Conservation (phyloP, 2,329 filamentous ascomycete species). For the Microcera coccophila region DNA sequence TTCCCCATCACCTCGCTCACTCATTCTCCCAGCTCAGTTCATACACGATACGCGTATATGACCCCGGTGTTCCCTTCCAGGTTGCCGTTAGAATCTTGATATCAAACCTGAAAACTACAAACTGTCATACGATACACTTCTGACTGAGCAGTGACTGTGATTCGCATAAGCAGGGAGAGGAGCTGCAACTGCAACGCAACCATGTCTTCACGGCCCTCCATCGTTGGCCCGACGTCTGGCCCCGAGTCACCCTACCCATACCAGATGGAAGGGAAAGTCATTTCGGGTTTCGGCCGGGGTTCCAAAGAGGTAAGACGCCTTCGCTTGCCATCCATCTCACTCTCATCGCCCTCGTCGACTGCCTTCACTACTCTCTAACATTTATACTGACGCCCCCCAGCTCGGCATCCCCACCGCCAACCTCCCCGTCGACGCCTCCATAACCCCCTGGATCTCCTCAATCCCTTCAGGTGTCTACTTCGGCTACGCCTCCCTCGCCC, state of each 20-base stretch:
- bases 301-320: slow-evolving; percentile 79
- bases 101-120: no score
- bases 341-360: not conserved
- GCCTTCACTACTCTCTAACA: not conserved
- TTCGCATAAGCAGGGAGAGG: not conserved
- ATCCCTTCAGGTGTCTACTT: slow-evolving; percentile 85
- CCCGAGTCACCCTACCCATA: slow-evolving; percentile 79
- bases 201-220: slow-evolving; percentile 53
- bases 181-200: not conserved
- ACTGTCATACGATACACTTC: no score
- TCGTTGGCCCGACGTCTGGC: slow-evolving; percentile 70
- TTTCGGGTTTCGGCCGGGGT: slow-evolving; percentile 88
- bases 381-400: slow-evolving; percentile 44
- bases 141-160: no score
- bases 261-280: slow-evolving; percentile 78
- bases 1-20: no score
- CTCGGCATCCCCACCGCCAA: slow-evolving; percentile 97
- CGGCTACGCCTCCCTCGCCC: slow-evolving; percentile 75
- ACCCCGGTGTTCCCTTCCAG: no score
- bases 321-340: not conserved
- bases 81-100: no score
- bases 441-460: slow-evolving; percentile 57
- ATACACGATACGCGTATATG: no score
- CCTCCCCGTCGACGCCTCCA: slow-evolving; percentile 66
- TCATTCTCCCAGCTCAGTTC: no score